Evolutionary conservation across 768 basidiomycete genomes (phyloP), one percentile per base, ranked within the genome.

Genomic region (Cystofilobasidium capitatum): DNA sequence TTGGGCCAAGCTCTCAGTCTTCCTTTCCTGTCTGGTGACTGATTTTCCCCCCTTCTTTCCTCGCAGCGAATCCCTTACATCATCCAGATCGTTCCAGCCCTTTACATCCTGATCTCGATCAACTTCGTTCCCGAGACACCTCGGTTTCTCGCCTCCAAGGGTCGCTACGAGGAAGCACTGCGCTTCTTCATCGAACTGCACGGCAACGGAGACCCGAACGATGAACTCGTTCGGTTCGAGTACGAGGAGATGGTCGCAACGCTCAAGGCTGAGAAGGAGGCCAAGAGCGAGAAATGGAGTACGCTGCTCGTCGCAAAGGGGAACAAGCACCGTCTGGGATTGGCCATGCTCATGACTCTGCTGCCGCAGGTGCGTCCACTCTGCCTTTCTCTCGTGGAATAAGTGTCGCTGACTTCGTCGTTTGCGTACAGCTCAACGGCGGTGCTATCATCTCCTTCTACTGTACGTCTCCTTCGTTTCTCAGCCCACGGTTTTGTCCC

Each of bases 111-210:
- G 44, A 71, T 76, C 58, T 75, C 72, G 22, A 75, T 76, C n/a
- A 75, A 76, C 70, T 77, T 78, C 71, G 75, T 76, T 1, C 77
- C 77, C 35, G 77, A 78, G 59, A 76, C 76, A 5, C 77, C 77
- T 20, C 69, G 77, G 24, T 78, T 74, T 71, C 66, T 78, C 35
- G 69, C 75, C 42, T 70, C 71, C 29, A 71, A 75, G 57, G 55
- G 76, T 14, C 54, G 73, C 29, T 72, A 76, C 33, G 71, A 76
- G 49, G 76, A 76, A 62, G 76, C 76, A 0, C 70, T 75, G 26
- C 63, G 66, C 1, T 77, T 77, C 65, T 68, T 78, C 40, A 73
- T 75, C 64, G 69, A 73, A 10, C 77, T 76, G 63, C 77, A 78
- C 67, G 77, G 76, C 3, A 75, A 76, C 35, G 77, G 77, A 35